Evolutionary conservation across 148 eudicot genomes (phyloP).

Genomic region (Persicaria tinctoria): DNA sequence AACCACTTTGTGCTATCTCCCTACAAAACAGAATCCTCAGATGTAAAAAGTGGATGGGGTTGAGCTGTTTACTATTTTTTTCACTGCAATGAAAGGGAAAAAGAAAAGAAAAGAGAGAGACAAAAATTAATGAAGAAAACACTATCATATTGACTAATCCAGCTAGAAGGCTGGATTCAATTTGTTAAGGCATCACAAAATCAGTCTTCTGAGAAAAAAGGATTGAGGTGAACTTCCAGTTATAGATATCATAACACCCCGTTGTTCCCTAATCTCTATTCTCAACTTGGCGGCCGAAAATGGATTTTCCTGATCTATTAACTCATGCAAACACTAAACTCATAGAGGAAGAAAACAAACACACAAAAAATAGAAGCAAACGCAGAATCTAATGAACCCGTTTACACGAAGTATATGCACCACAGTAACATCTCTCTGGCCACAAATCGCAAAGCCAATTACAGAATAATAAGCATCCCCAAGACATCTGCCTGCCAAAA

Average conservation of each 20-base stretch:
- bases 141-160: not conserved
- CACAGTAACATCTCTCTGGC: too few species aligned
- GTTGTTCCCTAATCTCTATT: not conserved
- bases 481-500: too few species aligned
- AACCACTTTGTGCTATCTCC: not conserved
- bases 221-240: not conserved
- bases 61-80: not conserved
- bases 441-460: too few species aligned
- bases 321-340: not conserved
- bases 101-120: not conserved
- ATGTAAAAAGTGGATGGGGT: not conserved
- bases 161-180: not conserved
- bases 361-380: too few species aligned
- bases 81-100: not conserved
- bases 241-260: not conserved
- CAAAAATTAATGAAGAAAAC: not conserved
- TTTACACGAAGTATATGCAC: too few species aligned
- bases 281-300: not conserved
- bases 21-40: not conserved
- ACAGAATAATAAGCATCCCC: too few species aligned
- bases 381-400: too few species aligned
- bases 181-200: not conserved
- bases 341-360: too few species aligned
- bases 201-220: not conserved
- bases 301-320: not conserved